Base-by-base conservation (phyloP, 208 protist genomes). In the Crithidia bombi region DNA sequence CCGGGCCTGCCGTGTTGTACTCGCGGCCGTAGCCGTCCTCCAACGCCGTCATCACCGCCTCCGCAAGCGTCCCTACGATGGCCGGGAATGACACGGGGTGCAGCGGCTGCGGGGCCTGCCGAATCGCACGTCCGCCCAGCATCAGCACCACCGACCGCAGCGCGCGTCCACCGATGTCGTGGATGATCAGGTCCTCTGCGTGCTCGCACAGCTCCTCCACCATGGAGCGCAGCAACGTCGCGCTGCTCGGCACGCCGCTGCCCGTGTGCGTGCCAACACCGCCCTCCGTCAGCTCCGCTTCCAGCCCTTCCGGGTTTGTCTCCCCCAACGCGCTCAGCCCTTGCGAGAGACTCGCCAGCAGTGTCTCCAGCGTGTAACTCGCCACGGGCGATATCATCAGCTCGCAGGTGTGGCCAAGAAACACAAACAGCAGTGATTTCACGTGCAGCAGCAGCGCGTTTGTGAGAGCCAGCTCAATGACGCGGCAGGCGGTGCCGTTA, bases 341-440 rank as follows among this genome's bases (percentile, higher is more conserved):
- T 63, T 87, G 87, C 21, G 78, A 75, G 25, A 97, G 52, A 57
- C 83, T 90, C 32, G 74, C 77, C 17, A 93, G 36, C 12, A 97
- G 66, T 26, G 88, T 91, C 61, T 97, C 92, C 12, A 97, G 52
- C 23, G 82, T 85, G 68, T 89, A 93, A 83, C 92, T 95, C 12
- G 92, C 92, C 12, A 93, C 90, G 21, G 92, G 89, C 35, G 92
- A 95, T 10, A 85, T 65, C 26, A 89, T 73, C 26, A 92, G 72
- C 19, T 90, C 86, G 32, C 52, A 62, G 10, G 94, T 75, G 73
- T 88, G 87, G 1, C 92, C 92, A 0, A 97, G 75, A 36, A 97
- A 85, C 32, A 94, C 76, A 68, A 85, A 95, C 19, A 97, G 74
- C 23, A 95, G 78, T 1, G 92, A 88, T 76, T 97, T 97, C 38